Base-by-base conservation (phyloP, 2,329 filamentous ascomycete genomes). In the Huntiella abstrusa region DNA sequence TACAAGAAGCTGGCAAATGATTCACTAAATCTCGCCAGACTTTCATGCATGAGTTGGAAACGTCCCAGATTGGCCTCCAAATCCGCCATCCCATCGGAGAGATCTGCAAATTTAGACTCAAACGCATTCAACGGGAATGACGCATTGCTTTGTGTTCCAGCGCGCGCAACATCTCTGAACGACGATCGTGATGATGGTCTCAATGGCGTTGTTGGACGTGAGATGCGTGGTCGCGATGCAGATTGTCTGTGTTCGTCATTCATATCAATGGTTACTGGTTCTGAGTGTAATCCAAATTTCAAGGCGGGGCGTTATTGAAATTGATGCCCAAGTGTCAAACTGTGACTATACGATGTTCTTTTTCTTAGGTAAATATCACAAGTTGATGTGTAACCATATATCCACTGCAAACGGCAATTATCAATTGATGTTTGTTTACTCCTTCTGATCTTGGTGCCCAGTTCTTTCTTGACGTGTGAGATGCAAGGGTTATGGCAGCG, bases 51-150 rank as follows among this genome's bases (percentile, higher is more conserved):
- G 52, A 95, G 67, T 61, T 96, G 88, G 54, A 98, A 77, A 59
- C 95, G 86, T 80, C 93, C 85, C 67, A 96, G 86, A 61, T 98
- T 96, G 51, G 86, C 84, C 66, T 98, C 91, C 7, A 98, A 73
- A 56, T 96, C 91, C 17, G 86, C 85, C 75, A 96, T 87, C 49
- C 83, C 81, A 61, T 98, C 91, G 7, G 84, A 82, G 2, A 98
- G 71, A 64, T 98, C 91, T 11, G 85, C 85, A 61, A 98, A 96
- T 11, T 83, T 80, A 0, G 86, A 84, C 59, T 96, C 87, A 49
- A 96, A 78, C 2, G 72, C 65, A 54, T 88, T 84, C 51, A 96
- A 75, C 0, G 86, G 85, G 49, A 79, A 77, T 3, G 71, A 62
- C 3, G 68, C 64, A 40, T 71, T 69, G 33, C 65, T 60, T 11